Evolutionary conservation across 352 stramenopile species (phyloP).

Genomic region (Globisporangium echinulatum): DNA sequence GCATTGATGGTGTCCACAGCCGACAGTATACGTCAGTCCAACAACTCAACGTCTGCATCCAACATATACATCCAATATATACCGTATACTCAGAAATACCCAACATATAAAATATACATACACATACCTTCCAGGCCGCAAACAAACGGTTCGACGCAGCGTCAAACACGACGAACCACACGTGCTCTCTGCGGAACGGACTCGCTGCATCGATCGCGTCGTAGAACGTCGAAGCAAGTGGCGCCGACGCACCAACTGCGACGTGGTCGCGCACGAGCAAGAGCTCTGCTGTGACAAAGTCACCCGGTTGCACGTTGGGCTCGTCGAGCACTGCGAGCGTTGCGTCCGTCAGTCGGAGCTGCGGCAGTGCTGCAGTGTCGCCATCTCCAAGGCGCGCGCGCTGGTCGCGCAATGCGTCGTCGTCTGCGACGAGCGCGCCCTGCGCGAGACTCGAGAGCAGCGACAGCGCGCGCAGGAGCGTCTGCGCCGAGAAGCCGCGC

Average conservation of each 20-base stretch:
- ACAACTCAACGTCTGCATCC: too few species aligned
- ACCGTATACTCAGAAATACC: too few species aligned
- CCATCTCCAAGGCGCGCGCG: constrained; percentile 28
- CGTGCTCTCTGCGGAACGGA: constrained; percentile 66
- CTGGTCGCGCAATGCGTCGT: constrained; percentile 52
- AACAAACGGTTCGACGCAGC: constrained; percentile 51
- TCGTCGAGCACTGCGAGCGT: constrained; percentile 62
- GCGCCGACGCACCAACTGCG: constrained; percentile 25
- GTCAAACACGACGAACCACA: constrained; percentile 69
- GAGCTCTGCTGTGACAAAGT: constrained; percentile 73
- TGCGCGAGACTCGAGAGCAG: constrained; percentile 70
- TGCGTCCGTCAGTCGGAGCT: constrained; percentile 22
- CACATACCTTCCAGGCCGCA: constrained; percentile 53
- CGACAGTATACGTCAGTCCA: too few species aligned
- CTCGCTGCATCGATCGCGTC: constrained; percentile 60
- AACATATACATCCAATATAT: too few species aligned
- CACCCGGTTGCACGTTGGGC: constrained; percentile 55
- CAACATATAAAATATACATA: too few species aligned
- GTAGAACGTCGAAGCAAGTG: constrained; percentile 57
- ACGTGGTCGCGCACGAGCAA: constrained; percentile 48
- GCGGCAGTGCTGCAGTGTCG: constrained; percentile 20
- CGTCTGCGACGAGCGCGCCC: constrained; percentile 60
- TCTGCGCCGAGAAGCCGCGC: constrained; percentile 46
- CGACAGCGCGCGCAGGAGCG: constrained; percentile 48
- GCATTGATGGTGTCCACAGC: too few species aligned